These are phyloP conservation scores for Exserohilum turcica DNA, from an alignment of 2,329 filamentous ascomycete species.

Conservation along the genomic window DNA sequence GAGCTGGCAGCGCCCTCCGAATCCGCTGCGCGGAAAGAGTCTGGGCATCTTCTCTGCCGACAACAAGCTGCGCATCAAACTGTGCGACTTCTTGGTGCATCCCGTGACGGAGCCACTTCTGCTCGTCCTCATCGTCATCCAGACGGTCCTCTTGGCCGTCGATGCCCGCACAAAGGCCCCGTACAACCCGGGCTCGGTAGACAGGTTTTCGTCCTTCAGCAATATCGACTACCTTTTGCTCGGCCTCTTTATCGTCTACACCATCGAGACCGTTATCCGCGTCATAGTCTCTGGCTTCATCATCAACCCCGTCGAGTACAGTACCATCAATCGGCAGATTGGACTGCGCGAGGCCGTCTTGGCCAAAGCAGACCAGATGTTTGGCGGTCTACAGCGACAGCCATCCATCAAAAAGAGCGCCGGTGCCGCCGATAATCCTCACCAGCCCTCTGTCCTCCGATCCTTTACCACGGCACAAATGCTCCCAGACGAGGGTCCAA, in stretches of 20 bases:
- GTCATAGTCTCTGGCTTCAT: slow-evolving; percentile 93
- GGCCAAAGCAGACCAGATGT: slow-evolving; percentile 77
- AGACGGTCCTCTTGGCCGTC: slow-evolving; percentile 84
- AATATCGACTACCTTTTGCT: slow-evolving; percentile 81
- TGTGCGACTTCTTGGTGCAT: slow-evolving; percentile 86
- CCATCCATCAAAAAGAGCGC: slow-evolving; percentile 64
- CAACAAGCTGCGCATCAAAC: slow-evolving; percentile 71
- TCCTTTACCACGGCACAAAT: slow-evolving; percentile 76
- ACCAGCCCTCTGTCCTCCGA: slow-evolving; percentile 71
- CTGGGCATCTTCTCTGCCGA: slow-evolving; percentile 83
- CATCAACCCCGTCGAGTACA: slow-evolving; percentile 88
- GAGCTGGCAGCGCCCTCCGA: slow-evolving; percentile 57
- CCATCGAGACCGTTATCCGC: slow-evolving; percentile 79
- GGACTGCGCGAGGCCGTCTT: slow-evolving; percentile 75
- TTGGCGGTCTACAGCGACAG: slow-evolving; percentile 75
- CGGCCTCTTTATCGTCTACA: slow-evolving; percentile 85
- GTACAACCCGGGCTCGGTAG: slow-evolving; percentile 52
- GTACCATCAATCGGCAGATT: slow-evolving; percentile 79
- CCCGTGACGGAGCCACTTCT: slow-evolving; percentile 86
- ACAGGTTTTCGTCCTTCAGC: slow-evolving; percentile 69
- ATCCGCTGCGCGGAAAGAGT: slow-evolving; percentile 85
- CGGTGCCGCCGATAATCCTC: slow-evolving; percentile 42
- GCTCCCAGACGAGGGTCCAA: slow-evolving; percentile 57
- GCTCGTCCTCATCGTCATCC: slow-evolving; percentile 82
- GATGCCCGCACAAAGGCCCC: slow-evolving; percentile 78